phyloP scores from a whole-genome alignment of 2,329 filamentous ascomycete species.

The Hymenoscyphus albidus region DNA sequence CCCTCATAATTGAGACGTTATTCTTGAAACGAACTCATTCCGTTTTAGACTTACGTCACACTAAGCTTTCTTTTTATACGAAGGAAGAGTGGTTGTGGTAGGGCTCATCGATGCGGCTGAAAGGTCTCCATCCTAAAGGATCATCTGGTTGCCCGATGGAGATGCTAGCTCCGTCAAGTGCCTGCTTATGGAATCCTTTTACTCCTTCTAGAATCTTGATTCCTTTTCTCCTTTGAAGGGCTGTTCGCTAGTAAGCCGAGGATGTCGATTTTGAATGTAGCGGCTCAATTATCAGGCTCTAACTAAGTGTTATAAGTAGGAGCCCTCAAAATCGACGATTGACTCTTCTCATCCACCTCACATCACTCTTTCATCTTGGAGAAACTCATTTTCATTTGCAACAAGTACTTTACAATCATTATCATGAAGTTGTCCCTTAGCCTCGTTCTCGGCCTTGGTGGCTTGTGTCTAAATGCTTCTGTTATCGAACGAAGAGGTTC shows the following conservation, averaged over 20 bases:
- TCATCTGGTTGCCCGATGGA: neutral
- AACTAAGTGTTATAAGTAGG: neutral
- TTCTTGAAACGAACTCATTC: neutral
- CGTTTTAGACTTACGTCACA: neutral
- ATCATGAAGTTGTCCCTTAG: neutral
- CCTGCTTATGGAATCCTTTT: neutral
- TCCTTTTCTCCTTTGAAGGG: neutral
- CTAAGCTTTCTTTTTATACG: neutral
- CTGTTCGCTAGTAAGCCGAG: neutral
- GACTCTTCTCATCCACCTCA: neutral
- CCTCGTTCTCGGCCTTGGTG: conserved; percentile 8
- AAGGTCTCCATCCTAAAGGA: neutral
- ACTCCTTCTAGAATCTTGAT: neutral
- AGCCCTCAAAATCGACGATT: neutral
- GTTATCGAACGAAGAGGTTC: conserved; percentile 8
- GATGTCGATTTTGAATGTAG: too few relatives aligned
- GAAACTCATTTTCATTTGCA: neutral
- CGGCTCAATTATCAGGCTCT: too few relatives aligned
- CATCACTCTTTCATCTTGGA: neutral
- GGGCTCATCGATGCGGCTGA: neutral
- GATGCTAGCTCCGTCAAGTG: neutral
- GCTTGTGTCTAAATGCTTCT: neutral
- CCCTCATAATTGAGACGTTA: too few relatives aligned
- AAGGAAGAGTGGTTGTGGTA: neutral
- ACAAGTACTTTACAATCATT: neutral